Evolutionary conservation across 495 filamentous ascomycete genomes (phyloP).

Genomic region (Neurospora sublineolata): DNA sequence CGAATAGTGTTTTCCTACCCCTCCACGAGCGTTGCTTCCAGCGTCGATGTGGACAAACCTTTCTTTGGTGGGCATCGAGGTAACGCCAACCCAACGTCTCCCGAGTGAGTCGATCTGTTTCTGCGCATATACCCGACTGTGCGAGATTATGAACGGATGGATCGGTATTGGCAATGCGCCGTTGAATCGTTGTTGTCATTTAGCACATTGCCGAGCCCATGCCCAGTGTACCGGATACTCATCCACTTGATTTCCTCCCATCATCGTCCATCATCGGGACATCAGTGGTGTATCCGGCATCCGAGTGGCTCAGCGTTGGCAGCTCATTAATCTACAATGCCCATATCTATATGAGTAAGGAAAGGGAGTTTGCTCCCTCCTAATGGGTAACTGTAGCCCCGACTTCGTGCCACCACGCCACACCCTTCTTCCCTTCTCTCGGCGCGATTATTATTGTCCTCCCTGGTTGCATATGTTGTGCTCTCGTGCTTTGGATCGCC

Average conservation of each 20-base stretch:
- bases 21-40: slow-evolving; percentile 27
- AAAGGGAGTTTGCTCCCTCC: slow-evolving; percentile 30
- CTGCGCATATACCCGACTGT: not conserved
- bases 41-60: slow-evolving; percentile 6
- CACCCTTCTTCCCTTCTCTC: not conserved
- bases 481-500: not conserved
- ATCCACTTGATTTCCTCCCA: not conserved
- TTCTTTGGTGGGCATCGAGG: not conserved
- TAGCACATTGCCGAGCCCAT: not conserved
- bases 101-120: not conserved
- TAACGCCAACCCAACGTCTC: not conserved
- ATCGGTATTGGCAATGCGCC: not conserved
- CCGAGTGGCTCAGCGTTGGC: slow-evolving; percentile 6
- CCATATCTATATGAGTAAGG: slow-evolving; percentile 21
- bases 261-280: not conserved
- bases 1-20: slow-evolving; percentile 31
- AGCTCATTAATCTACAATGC: slow-evolving; percentile 23
- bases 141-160: not conserved
- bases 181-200: not conserved
- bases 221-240: not conserved
- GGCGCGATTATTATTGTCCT: not conserved
- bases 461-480: not conserved
- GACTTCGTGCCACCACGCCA: not conserved
- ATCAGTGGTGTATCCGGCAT: slow-evolving; percentile 6
- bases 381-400: slow-evolving; percentile 26